Base-by-base conservation (phyloP, 306 rosid species). In the Cicer bijugum region DNA sequence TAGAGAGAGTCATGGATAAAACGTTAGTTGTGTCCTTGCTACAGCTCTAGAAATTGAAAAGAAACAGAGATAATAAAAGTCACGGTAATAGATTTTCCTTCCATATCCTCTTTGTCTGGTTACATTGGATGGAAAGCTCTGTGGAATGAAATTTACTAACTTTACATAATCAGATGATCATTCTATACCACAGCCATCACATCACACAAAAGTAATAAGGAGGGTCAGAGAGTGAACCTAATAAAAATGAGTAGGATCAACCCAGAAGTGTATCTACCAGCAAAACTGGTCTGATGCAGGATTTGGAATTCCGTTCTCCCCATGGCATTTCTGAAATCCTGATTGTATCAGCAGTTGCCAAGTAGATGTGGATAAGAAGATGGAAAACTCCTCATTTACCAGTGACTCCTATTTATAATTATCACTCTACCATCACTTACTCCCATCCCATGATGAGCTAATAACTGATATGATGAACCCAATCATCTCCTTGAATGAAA, bases 401-500 rank as follows among this genome's bases (percentile, higher is more conserved):
- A 33, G 58, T 47, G 58, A 64, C 76, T 77, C 73, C 57, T 28
- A n/a, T 68, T 74, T 58, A 14, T 48, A 28, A 6, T 67, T 58
- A 37, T 59, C 33, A 11, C 14, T 72, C 37, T 53, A 42, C 45
- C 52, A 52, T 38, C 63, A 43, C 42, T 69, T 17, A 16, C 14
- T 66, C 71, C 55, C 55, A 40, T 67, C 65, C 47, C 19, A 51
- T 0, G n/a, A 69, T 68, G 40, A 68, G 59, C 75, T 72, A 80
- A 78, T 51, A 50, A 78, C 39, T 42, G 53, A 39, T 82, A 69
- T 35, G 71, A 44, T 15, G 82, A 77, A 83, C 85, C 99, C 97
- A 94, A 61, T 86, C 90, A 72, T 87, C 57, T 75, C 95, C 99
- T 75, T 94, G 99, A 82, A 94, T 87, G 85, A 94, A 94, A 84